Percentiles rank a stretch among this genome's conserved stretches.
phyloP scores from a whole-genome alignment of 768 basidiomycete species.

The Fibroporia radiculosa region DNA sequence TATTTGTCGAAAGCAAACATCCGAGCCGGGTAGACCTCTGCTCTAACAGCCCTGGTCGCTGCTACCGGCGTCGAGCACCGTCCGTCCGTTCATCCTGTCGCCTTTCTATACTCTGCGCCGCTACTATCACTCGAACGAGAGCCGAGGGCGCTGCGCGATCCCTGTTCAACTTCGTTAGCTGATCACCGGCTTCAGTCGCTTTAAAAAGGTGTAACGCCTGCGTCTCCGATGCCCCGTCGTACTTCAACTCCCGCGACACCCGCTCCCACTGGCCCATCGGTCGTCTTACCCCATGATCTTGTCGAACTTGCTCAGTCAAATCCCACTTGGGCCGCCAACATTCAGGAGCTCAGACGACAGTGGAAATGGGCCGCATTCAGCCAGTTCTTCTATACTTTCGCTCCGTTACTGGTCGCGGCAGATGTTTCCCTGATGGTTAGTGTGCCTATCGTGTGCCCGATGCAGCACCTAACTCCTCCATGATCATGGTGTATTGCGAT shows the following conservation, averaged over 20 bases:
- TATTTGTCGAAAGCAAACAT: background rate
- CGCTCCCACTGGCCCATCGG: conserved; percentile 15
- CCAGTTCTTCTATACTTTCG: conserved; percentile 87
- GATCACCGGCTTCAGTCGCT: conserved; percentile 22
- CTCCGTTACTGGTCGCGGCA: conserved; percentile 58
- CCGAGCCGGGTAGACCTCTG: background rate
- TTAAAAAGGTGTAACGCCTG: conserved; percentile 22
- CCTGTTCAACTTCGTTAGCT: conserved; percentile 4
- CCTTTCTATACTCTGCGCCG: background rate
- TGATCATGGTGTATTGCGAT: background rate
- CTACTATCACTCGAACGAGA: background rate
- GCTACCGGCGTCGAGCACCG: background rate
- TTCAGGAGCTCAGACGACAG: conserved; percentile 57
- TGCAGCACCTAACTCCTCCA: background rate
- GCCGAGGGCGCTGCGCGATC: background rate
- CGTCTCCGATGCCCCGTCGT: conserved; percentile 28
- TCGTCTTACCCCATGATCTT: conserved; percentile 13
- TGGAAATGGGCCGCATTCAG: conserved; percentile 93
- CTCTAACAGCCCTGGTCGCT: background rate
- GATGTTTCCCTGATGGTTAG: conserved; percentile 64
- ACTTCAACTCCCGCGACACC: conserved; percentile 20
- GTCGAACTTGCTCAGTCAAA: conserved; percentile 12
- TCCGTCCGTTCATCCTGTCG: background rate
- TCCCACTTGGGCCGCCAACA: conserved; percentile 24
- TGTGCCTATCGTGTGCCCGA: conserved; percentile 8